Base-by-base conservation (phyloP, 2,329 filamentous ascomycete genomes). In the Pseudogymnoascus sp. region DNA sequence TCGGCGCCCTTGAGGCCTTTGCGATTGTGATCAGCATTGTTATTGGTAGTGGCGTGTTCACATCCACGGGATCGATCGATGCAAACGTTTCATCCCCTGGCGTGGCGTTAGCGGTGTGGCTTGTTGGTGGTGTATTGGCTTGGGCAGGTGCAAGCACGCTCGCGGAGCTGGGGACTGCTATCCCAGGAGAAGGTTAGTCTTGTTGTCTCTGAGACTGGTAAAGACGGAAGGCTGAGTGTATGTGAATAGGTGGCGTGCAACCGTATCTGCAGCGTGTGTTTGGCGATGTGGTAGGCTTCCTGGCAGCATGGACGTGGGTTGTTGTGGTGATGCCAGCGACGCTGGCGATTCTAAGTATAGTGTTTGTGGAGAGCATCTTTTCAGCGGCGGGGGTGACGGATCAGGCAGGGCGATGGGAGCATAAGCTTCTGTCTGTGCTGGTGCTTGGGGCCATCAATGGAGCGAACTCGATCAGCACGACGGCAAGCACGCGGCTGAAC, bases 221-320 rank as follows among this genome's bases (percentile, higher is more conserved):
- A 17, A 23, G 21, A 56, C 2, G 17, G 9, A 40, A 19, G 61
- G 35, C 23, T 42, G 62, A 62, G 62, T 7, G 0, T 6, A 19
- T 26, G 17, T 23, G 44, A 4, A 17, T 38, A 77, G 83, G 85
- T 4, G 85, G 85, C 15, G 80, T 87, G 56, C 85, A 88, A 68
- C 83, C 84, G 13, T 88, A 85, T 67, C 77, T 88, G 6, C 78
- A 80, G 67, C 80, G 84, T 70, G 81, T 87, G 35, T 88, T 80
- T 65, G 85, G 85, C 31, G 83, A 87, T 60, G 74, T 83, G 1
- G 80, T 81, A 59, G 85, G 84, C n/a, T 88, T 87, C 68, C 71
- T 87, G 4, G 83, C 83, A 5, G 83, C 84, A 0, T 88, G 85
- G 85, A 84, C 84, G 0, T 88, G 85, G 82, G 81, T 88, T 62